Evolutionary conservation across 306 rosid genomes (phyloP).

Genomic region (Fragaria nilgerrensis): DNA sequence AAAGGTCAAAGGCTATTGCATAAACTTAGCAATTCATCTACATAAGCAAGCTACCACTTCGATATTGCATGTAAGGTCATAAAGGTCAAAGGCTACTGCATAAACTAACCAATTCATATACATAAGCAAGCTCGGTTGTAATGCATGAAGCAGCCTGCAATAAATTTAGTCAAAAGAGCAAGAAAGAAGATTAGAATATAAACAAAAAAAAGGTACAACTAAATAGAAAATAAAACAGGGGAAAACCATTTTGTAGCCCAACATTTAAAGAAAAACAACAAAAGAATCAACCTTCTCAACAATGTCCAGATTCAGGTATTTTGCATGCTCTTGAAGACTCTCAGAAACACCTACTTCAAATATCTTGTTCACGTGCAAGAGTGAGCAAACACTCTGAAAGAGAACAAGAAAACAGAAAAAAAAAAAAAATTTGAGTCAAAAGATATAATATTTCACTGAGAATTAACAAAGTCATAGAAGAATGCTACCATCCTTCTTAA

Average conservation of each 20-base stretch:
- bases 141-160: constrained; percentile 78
- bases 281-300: constrained; percentile 58
- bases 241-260: constrained; percentile 8
- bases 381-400: constrained; percentile 76
- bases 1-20: too few species aligned
- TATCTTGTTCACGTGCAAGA: constrained; percentile 85
- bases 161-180: neutral
- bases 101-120: constrained; percentile 54
- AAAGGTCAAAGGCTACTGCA: too few species aligned
- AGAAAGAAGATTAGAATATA: constrained; percentile 12
- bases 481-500: neutral
- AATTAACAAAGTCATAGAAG: neutral
- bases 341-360: constrained; percentile 96
- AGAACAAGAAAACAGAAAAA: constrained; percentile 7
- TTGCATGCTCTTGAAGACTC: constrained; percentile 66
- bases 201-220: neutral
- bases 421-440: constrained; percentile 4
- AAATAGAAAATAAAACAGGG: constrained; percentile 23
- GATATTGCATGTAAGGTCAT: too few species aligned
- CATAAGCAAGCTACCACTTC: constrained; percentile 56
- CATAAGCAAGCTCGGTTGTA: constrained; percentile 84
- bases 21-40: constrained; percentile 53
- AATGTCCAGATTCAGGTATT: constrained; percentile 66
- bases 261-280: neutral
- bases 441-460: neutral